Conservation (phyloP, 1,284 basidiomycete genomes). For the Rhodotorula glutinis region DNA sequence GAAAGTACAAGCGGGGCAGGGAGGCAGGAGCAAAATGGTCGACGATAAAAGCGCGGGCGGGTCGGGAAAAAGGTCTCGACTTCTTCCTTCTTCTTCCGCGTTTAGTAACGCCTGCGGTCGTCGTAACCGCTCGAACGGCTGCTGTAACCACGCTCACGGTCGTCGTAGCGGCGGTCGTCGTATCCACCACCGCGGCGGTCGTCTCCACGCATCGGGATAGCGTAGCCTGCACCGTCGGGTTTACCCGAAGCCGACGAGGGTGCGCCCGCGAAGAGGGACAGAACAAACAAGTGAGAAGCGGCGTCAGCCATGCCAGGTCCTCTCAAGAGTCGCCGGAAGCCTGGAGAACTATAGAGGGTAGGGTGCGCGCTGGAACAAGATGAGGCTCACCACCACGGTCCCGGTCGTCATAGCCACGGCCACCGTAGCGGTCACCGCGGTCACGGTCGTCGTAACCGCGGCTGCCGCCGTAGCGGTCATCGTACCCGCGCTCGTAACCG, state of each 20-base stretch:
- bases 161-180: slow-evolving; percentile 12
- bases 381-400: slow-evolving; percentile 5
- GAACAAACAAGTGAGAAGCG: slow-evolving; percentile 1
- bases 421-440: slow-evolving; percentile 8
- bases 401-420: slow-evolving; percentile 28
- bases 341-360: no score
- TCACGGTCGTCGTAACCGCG: slow-evolving; percentile 30
- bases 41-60: no score
- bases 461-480: slow-evolving; percentile 8
- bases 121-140: slow-evolving; percentile 12
- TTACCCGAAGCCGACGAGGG: not conserved
- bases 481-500: not conserved
- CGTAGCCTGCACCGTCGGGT: slow-evolving; percentile 11
- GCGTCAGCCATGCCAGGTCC: not conserved
- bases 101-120: slow-evolving; percentile 3
- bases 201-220: slow-evolving; percentile 21
- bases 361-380: not conserved
- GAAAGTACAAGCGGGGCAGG: not conserved
- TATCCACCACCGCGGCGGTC: no score
- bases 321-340: no score
- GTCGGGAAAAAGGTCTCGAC: not conserved
- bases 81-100: no score
- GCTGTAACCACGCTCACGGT: slow-evolving; percentile 14
- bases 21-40: no score
- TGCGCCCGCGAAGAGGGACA: not conserved